These are phyloP conservation scores for Tetramitus jugosus DNA, from an alignment of 208 protist species.

Conservation along the genomic window DNA sequence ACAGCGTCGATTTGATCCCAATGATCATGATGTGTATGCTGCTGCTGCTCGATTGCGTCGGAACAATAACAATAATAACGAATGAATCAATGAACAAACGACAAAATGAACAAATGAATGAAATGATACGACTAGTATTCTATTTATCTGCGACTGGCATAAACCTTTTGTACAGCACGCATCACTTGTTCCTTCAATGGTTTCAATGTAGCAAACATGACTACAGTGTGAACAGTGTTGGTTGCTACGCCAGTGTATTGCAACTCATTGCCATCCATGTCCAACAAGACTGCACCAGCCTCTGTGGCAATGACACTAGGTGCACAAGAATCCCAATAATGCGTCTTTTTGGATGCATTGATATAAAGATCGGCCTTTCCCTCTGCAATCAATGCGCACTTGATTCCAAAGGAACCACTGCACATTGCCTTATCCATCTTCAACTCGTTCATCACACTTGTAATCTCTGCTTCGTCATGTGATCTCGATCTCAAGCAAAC, in stretches of 20 bases:
- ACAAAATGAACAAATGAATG: too few relatives aligned
- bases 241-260: not conserved
- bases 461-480: too few relatives aligned
- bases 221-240: not conserved
- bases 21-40: too few relatives aligned
- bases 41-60: too few relatives aligned
- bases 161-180: not conserved
- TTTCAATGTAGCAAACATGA: not conserved
- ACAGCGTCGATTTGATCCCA: too few relatives aligned
- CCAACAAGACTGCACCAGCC: not conserved
- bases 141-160: too few relatives aligned
- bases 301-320: not conserved
- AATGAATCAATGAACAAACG: too few relatives aligned
- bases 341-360: not conserved
- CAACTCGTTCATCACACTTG: not conserved
- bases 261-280: not conserved
- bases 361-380: conserved; percentile 17
- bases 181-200: not conserved
- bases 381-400: not conserved
- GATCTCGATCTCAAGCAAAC: too few relatives aligned
- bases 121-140: too few relatives aligned
- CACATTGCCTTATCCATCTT: not conserved
- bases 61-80: too few relatives aligned
- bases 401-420: conserved; percentile 5
- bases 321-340: conserved; percentile 14